Evolutionary conservation across 2,329 filamentous ascomycete species (phyloP).

Genomic region (Diplodia mutila): DNA sequence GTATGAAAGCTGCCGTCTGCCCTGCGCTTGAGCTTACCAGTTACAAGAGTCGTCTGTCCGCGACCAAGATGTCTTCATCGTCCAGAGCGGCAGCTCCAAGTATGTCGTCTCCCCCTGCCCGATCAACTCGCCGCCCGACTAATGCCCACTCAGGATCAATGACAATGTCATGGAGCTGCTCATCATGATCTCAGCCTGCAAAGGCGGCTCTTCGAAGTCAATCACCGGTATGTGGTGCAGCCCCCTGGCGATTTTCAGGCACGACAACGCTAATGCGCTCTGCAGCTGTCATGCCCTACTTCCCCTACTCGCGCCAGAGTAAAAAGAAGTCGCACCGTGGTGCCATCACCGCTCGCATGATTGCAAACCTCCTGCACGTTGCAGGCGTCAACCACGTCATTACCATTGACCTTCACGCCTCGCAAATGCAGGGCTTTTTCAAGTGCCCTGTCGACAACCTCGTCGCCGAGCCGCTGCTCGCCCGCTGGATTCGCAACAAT

Average conservation of each 20-base stretch:
- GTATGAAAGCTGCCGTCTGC: conserved; percentile 29
- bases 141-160: conserved; percentile 67
- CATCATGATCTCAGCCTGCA: conserved; percentile 99
- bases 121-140: conserved; percentile 28
- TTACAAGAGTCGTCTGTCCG: conserved; percentile 68
- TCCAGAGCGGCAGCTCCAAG: conserved; percentile 92
- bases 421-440: conserved; percentile 99
- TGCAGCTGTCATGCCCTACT: conserved; percentile 85
- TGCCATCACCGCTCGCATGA: conserved; percentile 94
- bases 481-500: conserved; percentile 91
- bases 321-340: conserved; percentile 99
- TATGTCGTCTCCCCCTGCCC: conserved; percentile 35
- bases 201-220: conserved; percentile 94
- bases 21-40: conserved; percentile 18
- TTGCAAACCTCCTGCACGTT: conserved; percentile 90
- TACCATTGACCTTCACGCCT: conserved; percentile 88
- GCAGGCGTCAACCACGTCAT: conserved; percentile 97
- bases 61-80: conserved; percentile 98
- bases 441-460: conserved; percentile 97
- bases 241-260: conserved; percentile 19
- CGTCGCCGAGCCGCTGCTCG: conserved; percentile 91
- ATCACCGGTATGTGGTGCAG: conserved; percentile 74
- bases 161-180: conserved; percentile 99
- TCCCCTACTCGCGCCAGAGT: conserved; percentile 98
- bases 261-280: conserved; percentile 26